Conservation (phyloP, 345 rosid genomes). For the Raphanus raphanistrum region DNA sequence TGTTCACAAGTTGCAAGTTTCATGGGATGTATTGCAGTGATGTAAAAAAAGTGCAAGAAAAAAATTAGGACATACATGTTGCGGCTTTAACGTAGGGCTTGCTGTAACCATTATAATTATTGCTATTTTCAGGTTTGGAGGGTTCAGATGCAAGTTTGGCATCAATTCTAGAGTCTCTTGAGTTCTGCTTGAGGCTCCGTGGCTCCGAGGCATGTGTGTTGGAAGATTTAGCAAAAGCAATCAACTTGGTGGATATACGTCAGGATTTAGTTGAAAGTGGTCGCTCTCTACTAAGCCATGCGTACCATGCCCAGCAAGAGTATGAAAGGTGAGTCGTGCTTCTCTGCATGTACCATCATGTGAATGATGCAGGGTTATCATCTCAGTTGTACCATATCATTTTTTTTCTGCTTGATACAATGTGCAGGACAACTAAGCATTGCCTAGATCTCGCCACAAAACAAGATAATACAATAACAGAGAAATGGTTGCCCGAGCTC, state of each 20-base stretch:
- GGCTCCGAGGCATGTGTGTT: constrained; percentile 89
- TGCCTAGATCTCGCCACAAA: constrained; percentile 75
- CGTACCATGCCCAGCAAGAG: constrained; percentile 77
- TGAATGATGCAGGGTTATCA: not conserved
- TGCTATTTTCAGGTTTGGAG: constrained; percentile 42
- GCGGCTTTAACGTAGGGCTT: not conserved
- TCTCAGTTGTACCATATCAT: not conserved
- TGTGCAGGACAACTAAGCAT: constrained; percentile 66
- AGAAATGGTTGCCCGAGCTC: constrained; percentile 90
- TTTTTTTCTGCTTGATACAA: not conserved
- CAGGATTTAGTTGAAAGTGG: constrained; percentile 89
- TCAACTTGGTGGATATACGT: constrained; percentile 73
- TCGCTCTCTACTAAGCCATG: constrained; percentile 66
- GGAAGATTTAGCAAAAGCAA: constrained; percentile 85
- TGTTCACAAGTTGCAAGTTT: not conserved
- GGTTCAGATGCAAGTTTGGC: constrained; percentile 90
- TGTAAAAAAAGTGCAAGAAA: no score
- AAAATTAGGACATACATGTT: not conserved
- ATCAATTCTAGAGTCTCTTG: constrained; percentile 77
- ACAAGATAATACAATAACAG: constrained; percentile 70
- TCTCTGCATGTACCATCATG: not conserved
- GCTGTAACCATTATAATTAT: not conserved
- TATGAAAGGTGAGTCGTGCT: constrained; percentile 60
- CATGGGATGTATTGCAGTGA: not conserved
- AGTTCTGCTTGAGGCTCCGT: constrained; percentile 83